Percentiles rank a stretch among this genome's conserved stretches.
phyloP scores from a whole-genome alignment of 176 grass and related monocot genomes.

The Avena atlantica region DNA sequence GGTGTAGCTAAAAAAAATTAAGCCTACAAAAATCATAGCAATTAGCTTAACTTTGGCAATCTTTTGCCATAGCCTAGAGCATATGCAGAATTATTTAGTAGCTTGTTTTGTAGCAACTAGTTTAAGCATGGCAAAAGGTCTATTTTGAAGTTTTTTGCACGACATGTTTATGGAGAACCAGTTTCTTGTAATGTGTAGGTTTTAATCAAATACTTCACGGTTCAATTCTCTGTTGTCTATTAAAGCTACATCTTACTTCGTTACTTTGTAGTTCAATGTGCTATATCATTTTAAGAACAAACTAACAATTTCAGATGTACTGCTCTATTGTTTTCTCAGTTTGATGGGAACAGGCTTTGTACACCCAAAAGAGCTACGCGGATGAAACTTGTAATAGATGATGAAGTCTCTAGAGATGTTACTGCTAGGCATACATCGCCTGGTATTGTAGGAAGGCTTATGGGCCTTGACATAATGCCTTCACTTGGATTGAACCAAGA shows the following conservation, averaged over 20 bases:
- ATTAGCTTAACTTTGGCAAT: neutral
- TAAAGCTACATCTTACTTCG: neutral
- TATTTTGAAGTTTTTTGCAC: neutral
- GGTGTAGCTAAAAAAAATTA: neutral
- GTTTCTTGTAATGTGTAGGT: neutral
- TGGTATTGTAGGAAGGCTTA: conserved; percentile 66
- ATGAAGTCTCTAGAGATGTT: conserved; percentile 53
- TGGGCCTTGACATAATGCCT: conserved; percentile 76
- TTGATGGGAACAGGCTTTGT: conserved; percentile 41
- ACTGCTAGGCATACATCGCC: conserved; percentile 55
- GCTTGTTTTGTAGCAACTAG: neutral
- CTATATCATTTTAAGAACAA: conserved; percentile 8
- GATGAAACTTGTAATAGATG: conserved; percentile 64
- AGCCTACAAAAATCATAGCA: neutral
- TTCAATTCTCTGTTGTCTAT: neutral
- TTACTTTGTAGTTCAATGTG: neutral
- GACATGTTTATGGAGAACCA: neutral
- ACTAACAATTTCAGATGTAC: conserved; percentile 8
- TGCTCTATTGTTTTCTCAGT: conserved; percentile 45
- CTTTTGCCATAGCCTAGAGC: neutral
- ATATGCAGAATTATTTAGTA: neutral
- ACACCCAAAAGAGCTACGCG: conserved; percentile 54
- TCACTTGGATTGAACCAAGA: conserved; percentile 26
- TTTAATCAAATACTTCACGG: neutral
- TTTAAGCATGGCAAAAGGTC: neutral